A percentile compares a stretch with the other conserved stretches of the same genome.
Evolutionary conservation across 306 rosid species (phyloP).

Genomic region (Sesbania bispinosa): DNA sequence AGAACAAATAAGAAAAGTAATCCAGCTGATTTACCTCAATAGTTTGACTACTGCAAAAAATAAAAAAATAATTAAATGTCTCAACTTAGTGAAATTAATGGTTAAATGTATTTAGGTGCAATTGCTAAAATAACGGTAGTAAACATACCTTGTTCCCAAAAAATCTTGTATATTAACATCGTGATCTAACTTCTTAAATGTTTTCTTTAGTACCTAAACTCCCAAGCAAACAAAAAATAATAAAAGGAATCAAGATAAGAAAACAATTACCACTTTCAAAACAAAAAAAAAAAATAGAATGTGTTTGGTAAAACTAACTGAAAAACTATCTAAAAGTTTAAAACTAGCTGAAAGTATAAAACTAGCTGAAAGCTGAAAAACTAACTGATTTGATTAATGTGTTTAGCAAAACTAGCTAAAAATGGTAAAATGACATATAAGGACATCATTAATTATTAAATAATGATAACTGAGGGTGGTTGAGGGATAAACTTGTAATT

Average conservation of each 20-base stretch:
- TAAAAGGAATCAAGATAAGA: constrained; percentile 12
- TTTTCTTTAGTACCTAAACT: constrained; percentile 27
- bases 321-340: too few species aligned
- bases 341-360: too few species aligned
- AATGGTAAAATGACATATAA: too few species aligned
- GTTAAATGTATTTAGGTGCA: not conserved
- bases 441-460: too few species aligned
- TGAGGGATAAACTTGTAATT: too few species aligned
- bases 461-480: too few species aligned
- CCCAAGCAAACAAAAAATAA: constrained; percentile 31
- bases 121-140: not conserved
- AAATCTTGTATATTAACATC: constrained; percentile 68
- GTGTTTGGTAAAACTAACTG: too few species aligned
- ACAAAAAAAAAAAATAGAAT: not conserved
- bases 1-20: not conserved
- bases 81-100: not conserved
- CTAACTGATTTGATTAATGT: too few species aligned
- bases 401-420: too few species aligned
- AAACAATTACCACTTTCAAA: not conserved
- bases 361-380: too few species aligned
- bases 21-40: constrained; percentile 45
- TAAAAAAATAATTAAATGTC: constrained; percentile 2
- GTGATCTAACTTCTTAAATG: too few species aligned
- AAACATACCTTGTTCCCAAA: constrained; percentile 59
- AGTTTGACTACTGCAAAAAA: constrained; percentile 68